Conservation (phyloP, 768 basidiomycete species). For the Lactarius psammicola region DNA sequence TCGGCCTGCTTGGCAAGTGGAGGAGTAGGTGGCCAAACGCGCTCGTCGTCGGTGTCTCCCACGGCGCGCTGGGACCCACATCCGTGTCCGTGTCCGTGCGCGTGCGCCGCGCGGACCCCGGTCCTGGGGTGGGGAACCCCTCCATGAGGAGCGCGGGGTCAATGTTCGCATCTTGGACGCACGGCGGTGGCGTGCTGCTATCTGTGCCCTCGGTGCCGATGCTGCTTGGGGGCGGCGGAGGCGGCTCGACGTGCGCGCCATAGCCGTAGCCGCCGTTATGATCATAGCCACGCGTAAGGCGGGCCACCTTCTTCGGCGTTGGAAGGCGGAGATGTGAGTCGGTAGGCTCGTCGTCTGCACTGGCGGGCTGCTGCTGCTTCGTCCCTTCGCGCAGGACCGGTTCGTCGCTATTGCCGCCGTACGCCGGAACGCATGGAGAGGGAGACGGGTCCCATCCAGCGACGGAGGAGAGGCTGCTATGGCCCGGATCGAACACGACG, state of each 20-base stretch:
- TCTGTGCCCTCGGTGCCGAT: neutral
- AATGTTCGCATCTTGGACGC: constrained; percentile 4
- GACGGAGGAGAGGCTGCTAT: constrained; percentile 9
- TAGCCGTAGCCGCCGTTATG: too few relatives aligned
- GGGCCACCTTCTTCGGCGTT: constrained; percentile 1
- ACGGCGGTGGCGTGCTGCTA: neutral
- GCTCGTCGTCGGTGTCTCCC: neutral
- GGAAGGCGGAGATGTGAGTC: constrained; percentile 8
- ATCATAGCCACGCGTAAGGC: neutral
- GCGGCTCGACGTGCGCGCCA: neutral
- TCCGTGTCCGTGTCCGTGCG: neutral
- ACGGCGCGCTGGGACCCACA: neutral
- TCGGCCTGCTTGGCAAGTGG: neutral
- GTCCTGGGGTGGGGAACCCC: neutral
- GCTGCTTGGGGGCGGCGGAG: neutral
- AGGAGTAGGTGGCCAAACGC: too few relatives aligned
- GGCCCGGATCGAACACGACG: constrained; percentile 15
- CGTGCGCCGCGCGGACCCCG: neutral
- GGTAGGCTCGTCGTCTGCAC: neutral
- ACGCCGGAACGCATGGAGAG: constrained; percentile 6
- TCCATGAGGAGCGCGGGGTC: constrained; percentile 24
- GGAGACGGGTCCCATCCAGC: constrained; percentile 13
- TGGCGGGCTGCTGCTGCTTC: neutral
- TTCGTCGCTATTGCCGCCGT: neutral
- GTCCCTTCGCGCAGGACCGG: neutral